phyloP scores from a whole-genome alignment of 1,139 yeast species.

The Petasospora rhodanensis region DNA sequence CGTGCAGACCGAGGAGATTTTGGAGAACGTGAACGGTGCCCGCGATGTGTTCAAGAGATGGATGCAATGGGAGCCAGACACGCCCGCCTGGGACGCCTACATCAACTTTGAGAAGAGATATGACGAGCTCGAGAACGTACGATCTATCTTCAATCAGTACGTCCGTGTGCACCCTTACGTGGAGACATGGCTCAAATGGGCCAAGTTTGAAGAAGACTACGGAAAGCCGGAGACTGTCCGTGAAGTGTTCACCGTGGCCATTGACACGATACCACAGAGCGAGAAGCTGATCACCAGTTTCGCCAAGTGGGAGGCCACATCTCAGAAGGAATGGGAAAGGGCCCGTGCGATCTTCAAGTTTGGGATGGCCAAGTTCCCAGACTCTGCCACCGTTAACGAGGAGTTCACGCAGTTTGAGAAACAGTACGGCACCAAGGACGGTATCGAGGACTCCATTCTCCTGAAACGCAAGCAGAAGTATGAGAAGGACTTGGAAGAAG shows the following conservation, averaged over 20 bases:
- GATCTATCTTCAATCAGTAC: constrained; percentile 54
- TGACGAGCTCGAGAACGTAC: constrained; percentile 49
- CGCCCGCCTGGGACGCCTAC: constrained; percentile 71
- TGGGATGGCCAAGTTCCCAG: constrained; percentile 46
- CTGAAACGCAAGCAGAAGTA: constrained; percentile 53
- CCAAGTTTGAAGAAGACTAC: constrained; percentile 51
- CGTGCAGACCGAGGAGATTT: constrained; percentile 76
- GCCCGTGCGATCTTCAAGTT: constrained; percentile 57
- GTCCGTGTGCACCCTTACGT: constrained; percentile 49
- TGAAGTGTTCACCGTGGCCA: constrained; percentile 62
- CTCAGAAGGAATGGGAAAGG: constrained; percentile 61
- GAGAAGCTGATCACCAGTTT: constrained; percentile 46
- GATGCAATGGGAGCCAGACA: constrained; percentile 64
- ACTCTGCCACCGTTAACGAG: constrained; percentile 39
- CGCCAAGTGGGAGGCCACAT: constrained; percentile 71
- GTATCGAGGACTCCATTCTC: constrained; percentile 49
- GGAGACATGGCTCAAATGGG: constrained; percentile 65
- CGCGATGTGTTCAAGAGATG: constrained; percentile 72
- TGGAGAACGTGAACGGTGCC: constrained; percentile 60
- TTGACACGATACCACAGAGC: constrained; percentile 48
- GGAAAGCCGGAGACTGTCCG: constrained; percentile 49
- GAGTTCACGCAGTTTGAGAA: constrained; percentile 60
- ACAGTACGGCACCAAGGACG: constrained; percentile 51
- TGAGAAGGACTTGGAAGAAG: constrained; percentile 40
- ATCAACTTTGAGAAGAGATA: constrained; percentile 64